These are phyloP conservation scores for Scenedesmus sp. DNA, from an alignment of 163 green algal species.

Conservation along the genomic window DNA sequence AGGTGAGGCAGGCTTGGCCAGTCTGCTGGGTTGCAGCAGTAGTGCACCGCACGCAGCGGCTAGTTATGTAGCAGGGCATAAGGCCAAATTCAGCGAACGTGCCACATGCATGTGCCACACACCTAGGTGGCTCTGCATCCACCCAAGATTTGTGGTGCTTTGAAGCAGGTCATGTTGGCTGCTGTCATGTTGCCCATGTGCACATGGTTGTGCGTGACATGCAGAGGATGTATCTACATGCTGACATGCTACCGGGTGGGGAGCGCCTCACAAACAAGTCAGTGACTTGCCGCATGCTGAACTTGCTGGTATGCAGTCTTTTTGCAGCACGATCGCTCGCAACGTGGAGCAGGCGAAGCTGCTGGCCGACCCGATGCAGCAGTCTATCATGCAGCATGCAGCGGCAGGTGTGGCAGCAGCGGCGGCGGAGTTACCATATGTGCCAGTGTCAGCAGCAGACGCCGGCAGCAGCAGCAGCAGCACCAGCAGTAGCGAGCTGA, in stretches of 20 bases:
- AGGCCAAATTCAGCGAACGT: no score
- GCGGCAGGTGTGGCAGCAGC: not conserved
- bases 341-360: not conserved
- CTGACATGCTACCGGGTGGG: not conserved
- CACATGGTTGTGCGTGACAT: no score
- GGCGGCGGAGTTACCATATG: not conserved
- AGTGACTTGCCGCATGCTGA: not conserved
- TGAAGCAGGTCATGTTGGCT: no score
- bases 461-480: slow-evolving; percentile 16
- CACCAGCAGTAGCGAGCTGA: not conserved
- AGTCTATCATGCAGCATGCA: not conserved
- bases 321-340: not conserved
- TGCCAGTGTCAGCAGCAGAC: not conserved
- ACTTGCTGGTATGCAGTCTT: not conserved
- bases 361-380: not conserved
- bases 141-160: no score
- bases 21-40: not conserved
- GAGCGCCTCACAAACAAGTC: no score
- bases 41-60: no score
- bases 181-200: no score
- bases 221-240: not conserved
- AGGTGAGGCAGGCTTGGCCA: slow-evolving; percentile 1
- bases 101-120: no score
- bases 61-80: no score
- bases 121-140: no score